A percentile compares a stretch with the other conserved stretches of the same genome.
These are phyloP conservation scores for Russula lepida DNA, from an alignment of 768 basidiomycete genomes.

Conservation along the genomic window DNA sequence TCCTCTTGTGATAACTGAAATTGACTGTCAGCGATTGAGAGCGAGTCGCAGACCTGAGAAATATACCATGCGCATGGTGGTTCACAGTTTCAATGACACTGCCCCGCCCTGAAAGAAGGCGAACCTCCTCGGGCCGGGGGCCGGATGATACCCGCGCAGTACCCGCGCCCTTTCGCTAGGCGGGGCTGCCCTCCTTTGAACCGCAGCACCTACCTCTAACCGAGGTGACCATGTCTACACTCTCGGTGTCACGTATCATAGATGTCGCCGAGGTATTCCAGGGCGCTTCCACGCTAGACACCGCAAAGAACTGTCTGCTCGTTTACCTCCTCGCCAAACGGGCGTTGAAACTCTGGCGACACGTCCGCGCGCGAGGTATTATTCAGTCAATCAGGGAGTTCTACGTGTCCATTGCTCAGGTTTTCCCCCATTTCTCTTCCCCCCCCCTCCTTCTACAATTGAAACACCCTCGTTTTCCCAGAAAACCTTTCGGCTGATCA, in stretches of 20 bases:
- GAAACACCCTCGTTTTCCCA: slow-evolving; percentile 25
- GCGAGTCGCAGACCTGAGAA: background rate
- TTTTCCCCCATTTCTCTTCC: slow-evolving; percentile 27
- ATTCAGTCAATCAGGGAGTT: slow-evolving; percentile 40
- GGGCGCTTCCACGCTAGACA: slow-evolving; percentile 29
- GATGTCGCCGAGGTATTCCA: background rate
- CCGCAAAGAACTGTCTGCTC: slow-evolving; percentile 48
- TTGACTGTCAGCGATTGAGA: background rate
- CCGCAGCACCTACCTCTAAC: too few relatives aligned
- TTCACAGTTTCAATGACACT: too few relatives aligned
- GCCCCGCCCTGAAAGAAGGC: too few relatives aligned
- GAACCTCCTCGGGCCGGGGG: too few relatives aligned
- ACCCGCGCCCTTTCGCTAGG: too few relatives aligned
- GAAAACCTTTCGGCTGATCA: slow-evolving; percentile 46
- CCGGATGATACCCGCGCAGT: too few relatives aligned
- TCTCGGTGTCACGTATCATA: slow-evolving; percentile 12
- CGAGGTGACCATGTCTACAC: background rate
- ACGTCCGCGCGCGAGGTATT: slow-evolving; percentile 57
- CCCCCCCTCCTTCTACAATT: background rate
- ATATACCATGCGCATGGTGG: slow-evolving; percentile 50
- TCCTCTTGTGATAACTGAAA: slow-evolving; percentile 65
- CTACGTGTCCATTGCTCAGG: slow-evolving; percentile 46
- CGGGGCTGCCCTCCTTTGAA: too few relatives aligned
- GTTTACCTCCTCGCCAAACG: slow-evolving; percentile 50
- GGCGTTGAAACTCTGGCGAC: slow-evolving; percentile 46